phyloP scores from a whole-genome alignment of 331 rosid species.

The Stylosanthes scabra region DNA sequence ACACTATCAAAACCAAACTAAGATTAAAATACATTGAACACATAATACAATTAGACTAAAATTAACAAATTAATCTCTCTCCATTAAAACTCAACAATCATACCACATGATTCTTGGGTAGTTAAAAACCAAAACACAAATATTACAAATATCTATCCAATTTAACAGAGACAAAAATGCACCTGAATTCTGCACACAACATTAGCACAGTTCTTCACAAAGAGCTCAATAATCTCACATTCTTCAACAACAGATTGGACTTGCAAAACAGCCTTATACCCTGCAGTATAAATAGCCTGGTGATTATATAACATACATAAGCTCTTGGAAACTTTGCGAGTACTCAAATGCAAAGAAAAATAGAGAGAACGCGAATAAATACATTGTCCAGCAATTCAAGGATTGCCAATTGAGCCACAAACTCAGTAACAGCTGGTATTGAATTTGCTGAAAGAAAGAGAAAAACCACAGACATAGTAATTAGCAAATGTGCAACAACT shows the following conservation, averaged over 20 bases:
- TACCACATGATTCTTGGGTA: too few relatives aligned
- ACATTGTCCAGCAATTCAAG: slow-evolving; percentile 75
- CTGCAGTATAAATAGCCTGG: slow-evolving; percentile 98
- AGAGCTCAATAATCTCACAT: slow-evolving; percentile 91
- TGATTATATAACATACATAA: slow-evolving; percentile 37
- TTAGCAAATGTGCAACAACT: slow-evolving; percentile 19
- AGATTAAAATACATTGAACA: background rate
- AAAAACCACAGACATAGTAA: background rate
- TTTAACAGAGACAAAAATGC: too few relatives aligned
- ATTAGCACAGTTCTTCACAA: too few relatives aligned
- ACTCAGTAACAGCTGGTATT: slow-evolving; percentile 9
- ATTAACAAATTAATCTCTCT: background rate
- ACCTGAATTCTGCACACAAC: too few relatives aligned
- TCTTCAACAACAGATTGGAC: slow-evolving; percentile 94
- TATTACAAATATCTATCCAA: too few relatives aligned
- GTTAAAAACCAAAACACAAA: too few relatives aligned
- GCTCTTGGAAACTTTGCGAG: slow-evolving; percentile 16
- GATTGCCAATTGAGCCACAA: slow-evolving; percentile 52
- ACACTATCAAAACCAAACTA: background rate
- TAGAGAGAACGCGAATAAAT: slow-evolving; percentile 5
- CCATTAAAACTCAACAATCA: slow-evolving; percentile 27
- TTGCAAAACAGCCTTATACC: slow-evolving; percentile 95
- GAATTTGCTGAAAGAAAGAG: slow-evolving; percentile 49
- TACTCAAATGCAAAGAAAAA: background rate
- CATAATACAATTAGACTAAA: background rate